phyloP scores from a whole-genome alignment of 176 grass and related monocot species.

The Miscanthus lutarioriparius region DNA sequence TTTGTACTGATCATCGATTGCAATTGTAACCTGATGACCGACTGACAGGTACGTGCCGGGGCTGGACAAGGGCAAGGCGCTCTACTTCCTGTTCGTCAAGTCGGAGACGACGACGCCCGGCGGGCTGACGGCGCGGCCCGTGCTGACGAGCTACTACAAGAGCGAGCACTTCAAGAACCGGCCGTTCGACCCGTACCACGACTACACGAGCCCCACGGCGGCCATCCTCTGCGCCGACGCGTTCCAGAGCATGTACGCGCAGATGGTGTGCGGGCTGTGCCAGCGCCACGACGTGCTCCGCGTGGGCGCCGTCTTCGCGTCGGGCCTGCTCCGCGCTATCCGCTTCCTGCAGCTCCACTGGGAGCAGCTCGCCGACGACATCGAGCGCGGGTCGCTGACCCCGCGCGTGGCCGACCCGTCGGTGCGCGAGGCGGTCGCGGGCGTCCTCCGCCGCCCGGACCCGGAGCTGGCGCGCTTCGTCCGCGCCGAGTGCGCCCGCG shows the following conservation, averaged over 20 bases:
- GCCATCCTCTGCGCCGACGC: slow-evolving; percentile 67
- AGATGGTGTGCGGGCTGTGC: slow-evolving; percentile 66
- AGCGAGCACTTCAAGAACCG: slow-evolving; percentile 68
- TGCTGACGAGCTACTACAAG: slow-evolving; percentile 79
- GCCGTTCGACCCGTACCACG: slow-evolving; percentile 63
- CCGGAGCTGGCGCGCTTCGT: slow-evolving; percentile 53
- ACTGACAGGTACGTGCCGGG: slow-evolving; percentile 43
- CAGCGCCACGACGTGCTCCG: slow-evolving; percentile 63
- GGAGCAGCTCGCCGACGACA: slow-evolving; percentile 51
- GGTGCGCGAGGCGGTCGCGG: slow-evolving; percentile 46
- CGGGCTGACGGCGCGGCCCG: slow-evolving; percentile 48
- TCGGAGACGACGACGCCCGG: slow-evolving; percentile 73
- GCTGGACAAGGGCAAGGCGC: slow-evolving; percentile 68
- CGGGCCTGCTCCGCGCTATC: slow-evolving; percentile 65
- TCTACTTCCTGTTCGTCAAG: slow-evolving; percentile 81
- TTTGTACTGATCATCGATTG: too few relatives aligned
- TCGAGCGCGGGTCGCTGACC: slow-evolving; percentile 38
- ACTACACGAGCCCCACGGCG: slow-evolving; percentile 53
- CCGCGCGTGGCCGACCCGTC: slow-evolving; percentile 41
- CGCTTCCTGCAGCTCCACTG: slow-evolving; percentile 66
- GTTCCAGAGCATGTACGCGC: slow-evolving; percentile 76
- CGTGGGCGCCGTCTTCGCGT: slow-evolving; percentile 71
- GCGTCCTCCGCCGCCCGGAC: slow-evolving; percentile 41
- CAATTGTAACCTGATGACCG: too few relatives aligned
- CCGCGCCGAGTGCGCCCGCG: slow-evolving; percentile 49